These are phyloP conservation scores for Diophrys sp. DNA, from an alignment of 73 alveolate genomes.

Conservation along the genomic window DNA sequence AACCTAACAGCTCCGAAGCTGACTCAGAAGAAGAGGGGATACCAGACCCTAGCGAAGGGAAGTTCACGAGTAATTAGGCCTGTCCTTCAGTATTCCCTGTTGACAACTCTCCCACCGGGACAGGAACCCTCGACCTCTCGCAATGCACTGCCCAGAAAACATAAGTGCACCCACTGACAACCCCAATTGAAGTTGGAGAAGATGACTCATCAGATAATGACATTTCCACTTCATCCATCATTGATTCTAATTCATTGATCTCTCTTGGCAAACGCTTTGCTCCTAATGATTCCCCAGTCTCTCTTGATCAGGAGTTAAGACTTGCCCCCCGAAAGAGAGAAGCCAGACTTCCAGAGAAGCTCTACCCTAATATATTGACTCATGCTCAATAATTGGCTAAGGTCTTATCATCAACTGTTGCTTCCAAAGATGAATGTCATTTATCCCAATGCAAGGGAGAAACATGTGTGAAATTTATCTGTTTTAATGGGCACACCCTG, in stretches of 20 bases:
- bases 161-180: not conserved
- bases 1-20: not conserved
- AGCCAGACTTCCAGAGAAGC: not conserved
- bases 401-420: not conserved
- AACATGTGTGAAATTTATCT: not conserved
- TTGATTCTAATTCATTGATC: too few species aligned
- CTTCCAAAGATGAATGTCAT: not conserved
- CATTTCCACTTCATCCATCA: too few species aligned
- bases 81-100: not conserved
- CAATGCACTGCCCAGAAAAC: not conserved
- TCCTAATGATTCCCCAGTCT: too few species aligned
- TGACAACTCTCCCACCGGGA: not conserved
- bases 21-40: not conserved
- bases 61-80: not conserved
- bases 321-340: not conserved
- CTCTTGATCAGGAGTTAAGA: too few species aligned
- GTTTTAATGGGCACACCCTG: not conserved
- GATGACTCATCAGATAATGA: too few species aligned
- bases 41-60: not conserved
- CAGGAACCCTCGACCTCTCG: conserved; percentile 4
- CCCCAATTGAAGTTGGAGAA: too few species aligned
- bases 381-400: not conserved
- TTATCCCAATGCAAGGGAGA: not conserved
- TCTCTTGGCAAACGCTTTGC: too few species aligned
- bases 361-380: not conserved